Evolutionary conservation across 768 basidiomycete species (phyloP), one percentile per base, ranked within the genome.

Genomic region (Suillus discolor): DNA sequence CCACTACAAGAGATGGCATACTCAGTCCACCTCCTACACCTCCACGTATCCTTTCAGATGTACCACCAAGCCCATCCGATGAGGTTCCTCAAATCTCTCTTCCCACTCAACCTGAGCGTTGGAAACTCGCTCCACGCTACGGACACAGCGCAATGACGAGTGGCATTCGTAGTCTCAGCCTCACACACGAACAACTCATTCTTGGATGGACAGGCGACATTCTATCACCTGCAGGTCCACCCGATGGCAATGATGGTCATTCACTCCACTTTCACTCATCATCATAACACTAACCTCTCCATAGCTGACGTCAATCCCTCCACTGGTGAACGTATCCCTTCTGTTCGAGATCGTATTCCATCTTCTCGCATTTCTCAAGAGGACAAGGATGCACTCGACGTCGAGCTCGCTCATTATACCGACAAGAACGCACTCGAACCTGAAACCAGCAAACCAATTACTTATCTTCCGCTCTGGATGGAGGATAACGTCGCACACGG

Each of bases 131-230:
- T 2, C 86, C 89, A 2, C 84, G 97, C 47, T 89, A 94, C 68
- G 96, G 96, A 20, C 97, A 99, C 74, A 87, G 93, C 11, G 97
- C 97, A 13, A 95, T 99, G 92, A 91, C 96, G 66, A 92, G 91
- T 54, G 97, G 97, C 39, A 95, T 98, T 72, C 88, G 89, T 62
- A 92, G 91, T 13, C 86, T 99, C 42, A 84, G 89, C 3, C 80
- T 87, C 15, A 91, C 92, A 0, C 92, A 97, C 77, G 91, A 97
- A 70, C 94, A 99, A 80, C 76, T 97, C 72, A 86, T 98, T 74
- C 84, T 99, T 53, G 97, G 95, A 25, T 97, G 97, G 93, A 93
- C 93, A 0, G 97, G 97, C 45, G 95, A 97, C 69, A 85, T 99
- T 69, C 76, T 87, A 60, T 84, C 88, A 13, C 59, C 59, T 8